Evolutionary conservation across 371 early-diverging fungal genomes (phyloP), one percentile per base, ranked within the genome.

Genomic region (Phascolomyces articulosus): DNA sequence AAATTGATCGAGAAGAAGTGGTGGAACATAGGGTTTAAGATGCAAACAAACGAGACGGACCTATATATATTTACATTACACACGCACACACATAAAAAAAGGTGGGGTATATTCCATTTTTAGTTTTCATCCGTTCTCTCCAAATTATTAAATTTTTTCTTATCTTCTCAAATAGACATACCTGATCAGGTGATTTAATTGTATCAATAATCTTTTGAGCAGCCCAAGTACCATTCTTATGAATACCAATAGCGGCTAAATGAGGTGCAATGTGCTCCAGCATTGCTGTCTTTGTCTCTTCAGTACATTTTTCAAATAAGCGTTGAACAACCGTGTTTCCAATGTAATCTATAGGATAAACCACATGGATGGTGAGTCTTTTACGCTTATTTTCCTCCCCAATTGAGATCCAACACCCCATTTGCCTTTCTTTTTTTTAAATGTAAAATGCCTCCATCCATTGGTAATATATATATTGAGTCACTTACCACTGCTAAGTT

Each of bases 181-280:
- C 86, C 72, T 93, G 89, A 31, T 75, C 78, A 6, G 86, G 67
- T 16, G 90, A 84, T 31, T 83, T 83, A 1, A 91, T 91, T 7
- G 82, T 78, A 61, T 94, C 95, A 58, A 96, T 93, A 51, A 95
- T 88, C 70, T 93, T 93, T 70, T 96, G 96, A 58, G 94, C 88
- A 0, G 92, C 95, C 96, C 96, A 96, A 2, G 96, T 96, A 29
- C 96, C 96, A 68, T 96, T 94, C 77, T 96, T 96, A 49, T 95
- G 96, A 40, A 93, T 79, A 55, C 95, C 92, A 29, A 95, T 88
- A 2, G 93, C 75, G 9, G 95, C 91, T 67, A 95, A 79, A 70
- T 93, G 85, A 29, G 91, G 90, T 0, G 86, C 87, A 58, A 95
- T 82, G 20, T 69, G 71, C 31, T 70, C 68, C 15, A 85, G 65